Percentiles rank a stretch among this genome's conserved stretches.
These are phyloP conservation scores for Roridomyces roridus DNA, from an alignment of 768 basidiomycete genomes.

Conservation along the genomic window DNA sequence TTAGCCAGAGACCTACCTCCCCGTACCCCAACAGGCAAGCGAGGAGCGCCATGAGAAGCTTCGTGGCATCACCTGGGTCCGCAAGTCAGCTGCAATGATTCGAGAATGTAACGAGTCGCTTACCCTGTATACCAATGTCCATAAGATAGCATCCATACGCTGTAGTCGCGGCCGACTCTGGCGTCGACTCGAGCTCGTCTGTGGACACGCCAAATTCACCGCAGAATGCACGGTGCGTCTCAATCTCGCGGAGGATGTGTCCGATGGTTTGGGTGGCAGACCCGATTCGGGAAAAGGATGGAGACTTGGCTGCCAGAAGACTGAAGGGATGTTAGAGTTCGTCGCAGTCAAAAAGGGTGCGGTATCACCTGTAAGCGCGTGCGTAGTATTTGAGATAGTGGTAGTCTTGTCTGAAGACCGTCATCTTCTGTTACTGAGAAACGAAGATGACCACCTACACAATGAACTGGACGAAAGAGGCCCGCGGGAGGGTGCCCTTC, in stretches of 20 bases:
- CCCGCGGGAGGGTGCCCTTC: conserved; percentile 65
- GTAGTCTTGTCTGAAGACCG: conserved; percentile 88
- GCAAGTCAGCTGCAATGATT: too few species aligned
- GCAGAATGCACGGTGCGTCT: conserved; percentile 77
- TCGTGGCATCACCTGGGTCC: conserved; percentile 65
- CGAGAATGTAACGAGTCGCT: neutral
- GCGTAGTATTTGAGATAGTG: conserved; percentile 84
- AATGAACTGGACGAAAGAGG: conserved; percentile 85
- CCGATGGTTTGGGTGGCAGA: conserved; percentile 69
- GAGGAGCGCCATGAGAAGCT: conserved; percentile 79
- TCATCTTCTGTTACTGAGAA: too few species aligned
- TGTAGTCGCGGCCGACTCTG: conserved; percentile 74
- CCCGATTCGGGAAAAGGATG: conserved; percentile 64
- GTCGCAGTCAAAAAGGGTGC: neutral
- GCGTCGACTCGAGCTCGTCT: conserved; percentile 63
- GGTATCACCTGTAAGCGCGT: conserved; percentile 69
- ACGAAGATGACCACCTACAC: conserved; percentile 52
- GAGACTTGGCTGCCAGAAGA: conserved; percentile 80
- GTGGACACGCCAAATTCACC: conserved; percentile 68
- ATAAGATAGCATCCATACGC: conserved; percentile 90
- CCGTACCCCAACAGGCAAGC: conserved; percentile 93
- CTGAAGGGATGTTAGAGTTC: conserved; percentile 38
- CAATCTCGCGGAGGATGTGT: conserved; percentile 70
- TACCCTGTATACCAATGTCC: conserved; percentile 76
- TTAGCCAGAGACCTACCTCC: conserved; percentile 87